Evolutionary conservation across 75 land plant genomes (phyloP).

Genomic region (Cunninghamia lanceolata): DNA sequence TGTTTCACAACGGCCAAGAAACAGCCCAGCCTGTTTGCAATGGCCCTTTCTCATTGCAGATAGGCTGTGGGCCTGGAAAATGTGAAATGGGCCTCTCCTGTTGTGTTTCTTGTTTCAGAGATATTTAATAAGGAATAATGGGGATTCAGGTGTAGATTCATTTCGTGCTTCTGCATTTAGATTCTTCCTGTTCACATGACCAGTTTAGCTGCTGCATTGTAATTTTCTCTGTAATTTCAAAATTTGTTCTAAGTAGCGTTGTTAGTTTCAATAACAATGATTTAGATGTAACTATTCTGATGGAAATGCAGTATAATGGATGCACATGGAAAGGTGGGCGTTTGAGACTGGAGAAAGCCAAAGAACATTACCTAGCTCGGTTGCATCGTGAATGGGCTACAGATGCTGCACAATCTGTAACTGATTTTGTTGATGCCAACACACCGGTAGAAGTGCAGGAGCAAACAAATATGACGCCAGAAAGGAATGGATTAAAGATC

Average conservation of each 20-base stretch:
- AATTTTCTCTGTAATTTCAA: neutral
- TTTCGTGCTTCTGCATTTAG: neutral
- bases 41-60: no score
- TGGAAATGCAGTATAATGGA: constrained; percentile 85
- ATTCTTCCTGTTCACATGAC: neutral
- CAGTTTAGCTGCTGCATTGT: neutral
- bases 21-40: no score
- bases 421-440: constrained; percentile 7
- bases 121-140: neutral
- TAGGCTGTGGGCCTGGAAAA: no score
- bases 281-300: neutral
- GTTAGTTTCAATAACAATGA: neutral
- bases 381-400: constrained; percentile 76
- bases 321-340: constrained; percentile 94
- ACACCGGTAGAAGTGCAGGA: neutral
- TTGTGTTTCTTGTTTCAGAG: no score
- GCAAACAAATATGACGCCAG: neutral
- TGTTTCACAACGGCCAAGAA: no score
- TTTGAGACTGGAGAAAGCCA: constrained; percentile 84
- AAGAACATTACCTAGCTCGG: constrained; percentile 75
- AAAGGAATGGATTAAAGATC: constrained; percentile 32
- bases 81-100: no score
- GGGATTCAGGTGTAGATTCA: neutral
- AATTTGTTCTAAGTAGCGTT: neutral
- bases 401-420: constrained; percentile 29